Base-by-base conservation (phyloP, 192 early-diverging fungal species). In the Lunasporangiospora selenospora region DNA sequence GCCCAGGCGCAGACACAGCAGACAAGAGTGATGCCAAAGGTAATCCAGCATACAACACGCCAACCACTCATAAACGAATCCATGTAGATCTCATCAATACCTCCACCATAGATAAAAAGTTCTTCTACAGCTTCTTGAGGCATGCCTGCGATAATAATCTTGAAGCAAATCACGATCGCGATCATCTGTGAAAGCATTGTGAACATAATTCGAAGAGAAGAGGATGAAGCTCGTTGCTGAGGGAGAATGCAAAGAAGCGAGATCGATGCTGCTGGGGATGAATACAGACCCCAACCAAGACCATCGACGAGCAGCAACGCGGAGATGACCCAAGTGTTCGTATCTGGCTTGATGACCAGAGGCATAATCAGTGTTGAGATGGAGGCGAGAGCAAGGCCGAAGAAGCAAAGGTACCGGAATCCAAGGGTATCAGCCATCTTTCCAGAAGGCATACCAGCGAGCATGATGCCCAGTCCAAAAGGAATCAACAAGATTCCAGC, bases 131-230 rank as follows among this genome's bases (percentile, higher is more conserved):
- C 67, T 8, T 33, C 59, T 62, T 52, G 53, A 18, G 67, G 67
- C 67, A 71, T 71, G 13, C 67, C 67, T 1, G 58, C 33, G 34
- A 71, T 71, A 21, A 71, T 71, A 26, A 71, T 47, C 53, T 62
- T 71, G 47, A 71, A 71, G 53, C 67, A 71, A 26, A 71, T 62
- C n/a, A 71, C 67, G 24, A 71, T 71, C 16, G 67, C 67, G 52
- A 71, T 71, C 67, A 71, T 71, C 41, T 71, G 67, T 0, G 67
- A 71, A 26, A 71, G 13, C 67, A 71, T 71, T 1, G 67, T 71
- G 51, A 71, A 71, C 67, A 71, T 71, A 47, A 71, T 71, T 51
- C 67, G 67, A 26, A 71, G 45, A 21, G 67, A 71, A 2, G 67
- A 71, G 6, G 67, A 71, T 4, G 67, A 71, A 4, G 67, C 32